These are phyloP conservation scores for Sarocladium brachiariae DNA, from an alignment of 2,329 filamentous ascomycete genomes.

Conservation along the genomic window DNA sequence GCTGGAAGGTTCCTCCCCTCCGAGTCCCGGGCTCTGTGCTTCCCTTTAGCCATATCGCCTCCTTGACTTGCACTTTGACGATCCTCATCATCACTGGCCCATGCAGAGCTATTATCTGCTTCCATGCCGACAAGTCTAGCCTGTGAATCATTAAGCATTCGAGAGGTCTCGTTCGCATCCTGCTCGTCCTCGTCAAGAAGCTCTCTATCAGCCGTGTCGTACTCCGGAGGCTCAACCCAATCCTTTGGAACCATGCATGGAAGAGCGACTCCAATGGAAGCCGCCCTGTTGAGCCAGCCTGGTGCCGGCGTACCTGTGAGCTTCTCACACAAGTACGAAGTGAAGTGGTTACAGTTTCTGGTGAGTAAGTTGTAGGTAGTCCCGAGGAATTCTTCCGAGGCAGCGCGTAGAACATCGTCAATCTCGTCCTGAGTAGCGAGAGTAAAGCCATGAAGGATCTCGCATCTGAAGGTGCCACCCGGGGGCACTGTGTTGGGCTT, in stretches of 20 bases:
- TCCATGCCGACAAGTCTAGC: conserved; percentile 21
- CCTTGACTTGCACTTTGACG: conserved; percentile 28
- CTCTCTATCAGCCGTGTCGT: conserved; percentile 64
- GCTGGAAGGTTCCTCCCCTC: conserved; percentile 44
- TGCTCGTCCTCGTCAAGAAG: conserved; percentile 50
- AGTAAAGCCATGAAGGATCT: conserved; percentile 74
- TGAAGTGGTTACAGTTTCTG: conserved; percentile 87
- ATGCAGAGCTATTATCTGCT: conserved; percentile 24
- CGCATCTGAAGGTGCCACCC: conserved; percentile 67
- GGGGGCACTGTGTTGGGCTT: conserved; percentile 65
- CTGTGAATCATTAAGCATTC: conserved; percentile 45
- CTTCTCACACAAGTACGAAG: conserved; percentile 64
- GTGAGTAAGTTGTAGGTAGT: conserved; percentile 74
- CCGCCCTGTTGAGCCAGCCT: conserved; percentile 73
- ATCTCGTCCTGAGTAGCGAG: conserved; percentile 63
- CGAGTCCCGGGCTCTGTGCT: conserved; percentile 39
- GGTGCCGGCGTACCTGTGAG: conserved; percentile 67
- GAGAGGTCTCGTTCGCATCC: conserved; percentile 44
- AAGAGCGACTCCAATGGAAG: conserved; percentile 72
- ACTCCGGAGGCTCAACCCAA: conserved; percentile 75
- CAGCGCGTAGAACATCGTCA: conserved; percentile 59
- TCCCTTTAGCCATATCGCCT: conserved; percentile 38
- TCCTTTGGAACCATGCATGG: conserved; percentile 77
- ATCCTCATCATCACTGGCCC: conserved; percentile 40
- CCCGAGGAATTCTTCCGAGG: conserved; percentile 67